phyloP scores from a whole-genome alignment of 2,329 filamentous ascomycete species.

The Fonsecaea nubica region DNA sequence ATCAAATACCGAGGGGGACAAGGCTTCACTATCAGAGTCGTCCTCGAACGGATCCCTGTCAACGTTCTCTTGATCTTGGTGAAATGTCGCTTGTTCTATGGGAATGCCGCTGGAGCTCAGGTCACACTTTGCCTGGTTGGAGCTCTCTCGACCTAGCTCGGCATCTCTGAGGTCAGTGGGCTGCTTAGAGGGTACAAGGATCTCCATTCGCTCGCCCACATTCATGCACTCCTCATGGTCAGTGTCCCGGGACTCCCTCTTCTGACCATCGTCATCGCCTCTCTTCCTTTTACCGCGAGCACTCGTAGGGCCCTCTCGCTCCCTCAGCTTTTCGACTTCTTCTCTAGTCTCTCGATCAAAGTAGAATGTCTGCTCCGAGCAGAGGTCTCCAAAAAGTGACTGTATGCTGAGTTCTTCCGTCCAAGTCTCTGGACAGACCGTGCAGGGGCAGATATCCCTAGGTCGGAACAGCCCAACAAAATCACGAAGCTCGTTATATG shows the following conservation, averaged over 20 bases:
- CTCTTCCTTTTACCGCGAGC: slow-evolving; percentile 38
- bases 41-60: background rate
- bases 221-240: slow-evolving; percentile 19
- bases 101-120: background rate
- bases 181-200: background rate
- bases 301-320: slow-evolving; percentile 34
- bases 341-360: slow-evolving; percentile 69
- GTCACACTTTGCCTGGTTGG: background rate
- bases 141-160: background rate
- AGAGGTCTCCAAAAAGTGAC: slow-evolving; percentile 74
- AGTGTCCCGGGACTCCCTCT: slow-evolving; percentile 24
- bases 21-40: background rate
- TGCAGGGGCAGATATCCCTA: slow-evolving; percentile 82
- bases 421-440: slow-evolving; percentile 71
- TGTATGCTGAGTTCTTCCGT: slow-evolving; percentile 66
- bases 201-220: slow-evolving; percentile 14
- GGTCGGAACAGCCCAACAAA: slow-evolving; percentile 73
- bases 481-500: slow-evolving; percentile 76
- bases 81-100: background rate
- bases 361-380: slow-evolving; percentile 65
- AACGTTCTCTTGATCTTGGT: background rate
- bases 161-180: background rate
- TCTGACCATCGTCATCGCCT: slow-evolving; percentile 25
- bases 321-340: slow-evolving; percentile 34
- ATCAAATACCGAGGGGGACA: slow-evolving; percentile 10